Percentiles rank a stretch among this genome's conserved stretches.
phyloP scores from a whole-genome alignment of 1,284 basidiomycete species.

The Cutaneotrichosporon dermatis region DNA sequence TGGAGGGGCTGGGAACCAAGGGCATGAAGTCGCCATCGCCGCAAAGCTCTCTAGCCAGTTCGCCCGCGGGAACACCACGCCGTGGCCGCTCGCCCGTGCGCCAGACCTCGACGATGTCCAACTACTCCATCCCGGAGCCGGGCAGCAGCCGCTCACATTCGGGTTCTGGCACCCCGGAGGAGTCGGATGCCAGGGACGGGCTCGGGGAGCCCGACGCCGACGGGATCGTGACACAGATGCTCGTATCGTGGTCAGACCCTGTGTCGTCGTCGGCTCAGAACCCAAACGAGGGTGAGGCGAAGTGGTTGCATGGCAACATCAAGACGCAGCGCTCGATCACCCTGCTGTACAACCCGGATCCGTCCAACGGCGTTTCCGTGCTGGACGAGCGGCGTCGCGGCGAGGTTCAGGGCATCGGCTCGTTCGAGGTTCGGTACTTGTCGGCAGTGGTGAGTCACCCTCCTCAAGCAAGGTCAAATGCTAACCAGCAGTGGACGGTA shows the following conservation, averaged over 20 bases:
- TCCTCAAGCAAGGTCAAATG: no score
- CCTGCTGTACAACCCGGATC: slow-evolving; percentile 30
- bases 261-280: not conserved
- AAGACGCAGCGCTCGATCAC: slow-evolving; percentile 19
- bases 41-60: not conserved
- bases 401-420: slow-evolving; percentile 9
- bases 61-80: not conserved
- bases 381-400: slow-evolving; percentile 19
- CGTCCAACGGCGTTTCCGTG: slow-evolving; percentile 19
- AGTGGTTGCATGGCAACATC: slow-evolving; percentile 28
- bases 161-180: not conserved
- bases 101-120: not conserved
- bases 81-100: slow-evolving; percentile 6
- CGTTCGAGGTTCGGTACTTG: slow-evolving; percentile 10
- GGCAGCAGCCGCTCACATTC: not conserved
- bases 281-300: slow-evolving; percentile 12
- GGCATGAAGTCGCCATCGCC: not conserved
- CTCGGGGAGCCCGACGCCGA: not conserved
- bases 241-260: slow-evolving; percentile 18
- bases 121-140: no score
- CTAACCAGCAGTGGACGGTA: slow-evolving; percentile 33
- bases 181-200: not conserved
- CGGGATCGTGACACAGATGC: slow-evolving; percentile 14
- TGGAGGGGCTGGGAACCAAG: slow-evolving; percentile 19
- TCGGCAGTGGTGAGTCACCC: slow-evolving; percentile 11